Evolutionary conservation across 2,329 filamentous ascomycete species (phyloP), one percentile per base, ranked within the genome.

Genomic region (Colletotrichum sp.): DNA sequence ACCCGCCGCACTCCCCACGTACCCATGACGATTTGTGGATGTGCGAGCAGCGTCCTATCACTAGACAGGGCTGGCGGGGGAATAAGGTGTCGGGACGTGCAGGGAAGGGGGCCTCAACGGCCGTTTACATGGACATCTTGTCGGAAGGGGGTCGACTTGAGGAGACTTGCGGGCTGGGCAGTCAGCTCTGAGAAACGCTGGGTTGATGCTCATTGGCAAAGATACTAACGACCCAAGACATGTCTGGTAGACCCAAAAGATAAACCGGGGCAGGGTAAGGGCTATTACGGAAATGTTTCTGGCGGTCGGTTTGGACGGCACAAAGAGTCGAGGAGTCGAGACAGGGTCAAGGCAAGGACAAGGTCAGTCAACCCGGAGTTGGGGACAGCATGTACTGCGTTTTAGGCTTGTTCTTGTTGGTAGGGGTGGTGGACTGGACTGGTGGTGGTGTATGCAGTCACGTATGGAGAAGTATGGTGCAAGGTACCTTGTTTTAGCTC

Each of bases 201-300:
- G 34, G 39, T 49, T 34, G 49, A 68, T 21, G 63, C 34, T 60
- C 64, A 65, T 73, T 64, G 59, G 70, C 32, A 68, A 68, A 68
- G 70, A 63, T 73, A 76, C 73, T 24, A 64, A 36, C 18, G 26
- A 44, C 34, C 69, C 70, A 74, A 76, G 74, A 76, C 74, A 74
- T 66, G 74, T 68, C 65, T 74, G 44, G 65, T 32, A 76, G 74
- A 60, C 70, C 74, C 74, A 74, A 55, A 68, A 73, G 74, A 76
- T 76, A 74, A 76, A 76, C 32, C 34, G 74, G 74, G 74, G 74
- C 74, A 69, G 64, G 39, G 44, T 16, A 30, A 73, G 34, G 64
- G 64, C 74, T 66, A 73, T 65, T 73, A 65, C 70, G 70, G 64
- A 65, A 76, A 60, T 59, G 70, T 55, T 68, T 68, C 57, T 76